A percentile compares a stretch with the other conserved stretches of the same genome.
Conservation (phyloP, 179 eudicot species). For the Beta corolliflora region DNA sequence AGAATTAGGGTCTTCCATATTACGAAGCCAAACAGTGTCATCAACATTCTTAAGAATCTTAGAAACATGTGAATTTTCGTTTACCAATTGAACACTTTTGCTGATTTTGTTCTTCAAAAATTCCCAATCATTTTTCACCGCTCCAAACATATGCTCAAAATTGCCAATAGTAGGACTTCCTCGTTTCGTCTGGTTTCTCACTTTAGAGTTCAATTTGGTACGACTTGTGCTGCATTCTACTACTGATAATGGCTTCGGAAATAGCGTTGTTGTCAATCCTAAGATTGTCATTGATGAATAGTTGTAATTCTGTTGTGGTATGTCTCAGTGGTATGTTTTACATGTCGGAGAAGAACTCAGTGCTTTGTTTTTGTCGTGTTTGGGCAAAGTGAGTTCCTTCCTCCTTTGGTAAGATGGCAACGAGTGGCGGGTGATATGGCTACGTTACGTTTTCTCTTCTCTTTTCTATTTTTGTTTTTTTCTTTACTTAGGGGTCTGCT, state of each 20-base stretch:
- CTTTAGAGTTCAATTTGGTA: constrained; percentile 12
- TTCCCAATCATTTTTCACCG: constrained; percentile 59
- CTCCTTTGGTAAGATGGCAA: background rate
- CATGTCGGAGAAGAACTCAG: no score
- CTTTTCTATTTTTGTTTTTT: no score
- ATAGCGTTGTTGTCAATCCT: background rate
- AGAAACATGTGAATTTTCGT: constrained; percentile 43
- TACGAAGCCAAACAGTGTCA: constrained; percentile 71
- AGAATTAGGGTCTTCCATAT: constrained; percentile 58
- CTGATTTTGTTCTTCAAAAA: constrained; percentile 51
- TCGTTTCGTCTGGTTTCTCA: constrained; percentile 4
- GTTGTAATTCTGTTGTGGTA: background rate
- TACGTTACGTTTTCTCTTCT: background rate
- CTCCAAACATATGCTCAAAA: constrained; percentile 51
- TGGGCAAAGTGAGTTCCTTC: background rate
- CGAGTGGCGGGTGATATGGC: background rate
- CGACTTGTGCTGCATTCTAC: background rate
- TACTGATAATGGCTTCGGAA: background rate
- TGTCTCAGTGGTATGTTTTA: background rate
- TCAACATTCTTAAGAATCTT: constrained; percentile 52
- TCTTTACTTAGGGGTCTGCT: no score
- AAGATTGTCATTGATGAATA: background rate
- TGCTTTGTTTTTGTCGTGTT: no score
- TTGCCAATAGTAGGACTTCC: constrained; percentile 33
- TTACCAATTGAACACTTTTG: constrained; percentile 55